Evolutionary conservation across 371 early-diverging fungal genomes (phyloP).

Genomic region (Zopfochytrium polystomum): DNA sequence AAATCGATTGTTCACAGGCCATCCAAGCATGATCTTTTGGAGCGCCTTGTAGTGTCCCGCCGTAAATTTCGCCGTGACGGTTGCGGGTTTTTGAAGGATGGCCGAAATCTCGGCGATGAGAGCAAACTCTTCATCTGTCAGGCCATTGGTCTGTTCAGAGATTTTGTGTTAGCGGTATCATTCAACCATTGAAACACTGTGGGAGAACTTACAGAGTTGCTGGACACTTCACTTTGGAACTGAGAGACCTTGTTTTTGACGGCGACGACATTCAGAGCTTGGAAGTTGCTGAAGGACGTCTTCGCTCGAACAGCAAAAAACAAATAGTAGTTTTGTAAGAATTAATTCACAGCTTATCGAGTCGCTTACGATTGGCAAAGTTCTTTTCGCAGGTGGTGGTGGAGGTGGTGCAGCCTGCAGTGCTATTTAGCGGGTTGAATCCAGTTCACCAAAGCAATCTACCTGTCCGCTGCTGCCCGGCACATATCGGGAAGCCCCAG

Average conservation of each 20-base stretch:
- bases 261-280: constrained; percentile 68
- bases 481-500: constrained; percentile 41
- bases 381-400: constrained; percentile 8
- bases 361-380: constrained; percentile 5
- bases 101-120: constrained; percentile 6
- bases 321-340: not conserved
- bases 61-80: constrained; percentile 18
- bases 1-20: too few relatives aligned
- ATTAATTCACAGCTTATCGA: not conserved
- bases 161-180: not conserved
- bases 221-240: constrained; percentile 50
- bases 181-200: not conserved
- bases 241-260: constrained; percentile 70
- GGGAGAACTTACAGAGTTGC: not conserved
- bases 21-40: too few relatives aligned
- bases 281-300: constrained; percentile 41
- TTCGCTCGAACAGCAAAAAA: not conserved
- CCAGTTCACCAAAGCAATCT: not conserved
- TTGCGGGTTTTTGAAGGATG: constrained; percentile 1
- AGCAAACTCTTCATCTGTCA: constrained; percentile 9
- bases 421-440: too few relatives aligned
- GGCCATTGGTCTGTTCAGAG: constrained; percentile 4
- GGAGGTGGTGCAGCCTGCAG: not conserved
- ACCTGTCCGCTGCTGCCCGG: constrained; percentile 9
- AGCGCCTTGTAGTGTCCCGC: constrained; percentile 57